Base-by-base conservation (phyloP, 2,329 filamentous ascomycete genomes). In the Colletotrichum sp. region DNA sequence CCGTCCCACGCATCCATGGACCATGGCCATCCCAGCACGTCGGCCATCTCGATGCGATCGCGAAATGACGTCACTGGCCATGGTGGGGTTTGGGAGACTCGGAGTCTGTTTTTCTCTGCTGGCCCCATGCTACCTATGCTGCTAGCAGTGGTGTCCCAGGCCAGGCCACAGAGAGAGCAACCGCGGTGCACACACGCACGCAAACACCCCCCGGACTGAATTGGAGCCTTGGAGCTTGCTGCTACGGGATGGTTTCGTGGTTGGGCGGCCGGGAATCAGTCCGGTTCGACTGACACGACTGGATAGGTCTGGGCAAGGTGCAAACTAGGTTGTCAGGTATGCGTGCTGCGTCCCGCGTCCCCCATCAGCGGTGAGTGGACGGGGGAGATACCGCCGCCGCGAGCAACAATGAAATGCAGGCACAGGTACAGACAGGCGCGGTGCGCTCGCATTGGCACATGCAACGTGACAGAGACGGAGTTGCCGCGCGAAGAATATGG, bases 31-130 rank as follows among this genome's bases (percentile, higher is more conserved):
- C 66, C 58, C 61, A 71, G 70, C 72, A 72, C 34, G 73, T 34
- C 56, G 48, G 36, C 68, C 73, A 75, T 75, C 73, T 75, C 73
- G 73, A 75, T 75, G 73, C 24, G 56, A 73, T 75, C 73, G 43
- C 38, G 52, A 28, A n/a, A 73, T 75, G 73, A 75, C 73, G 73
- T 75, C 73, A 75, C 12, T 24, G 14, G 26, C 14, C 32, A n/a
- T 4, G 21, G 59, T 55, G 67, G 43, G 59, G 69, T 71, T 71
- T 16, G 43, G 43, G 43, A 48, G 43, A 48, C 32, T 74, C 34
- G 63, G 32, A 55, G 61, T 48, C 21, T 62, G 30, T 36, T 28
- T 12, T 30, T 28, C 52, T 48, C 32, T 21, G 43, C 64, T 24
- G n/a, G 21, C 66, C 24, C 66, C 16, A 30, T 30, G 26, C 32